A percentile compares a stretch with the other conserved stretches of the same genome.
These are phyloP conservation scores for Aspergillus funiculosus DNA, from an alignment of 495 filamentous ascomycete genomes.

Conservation along the genomic window DNA sequence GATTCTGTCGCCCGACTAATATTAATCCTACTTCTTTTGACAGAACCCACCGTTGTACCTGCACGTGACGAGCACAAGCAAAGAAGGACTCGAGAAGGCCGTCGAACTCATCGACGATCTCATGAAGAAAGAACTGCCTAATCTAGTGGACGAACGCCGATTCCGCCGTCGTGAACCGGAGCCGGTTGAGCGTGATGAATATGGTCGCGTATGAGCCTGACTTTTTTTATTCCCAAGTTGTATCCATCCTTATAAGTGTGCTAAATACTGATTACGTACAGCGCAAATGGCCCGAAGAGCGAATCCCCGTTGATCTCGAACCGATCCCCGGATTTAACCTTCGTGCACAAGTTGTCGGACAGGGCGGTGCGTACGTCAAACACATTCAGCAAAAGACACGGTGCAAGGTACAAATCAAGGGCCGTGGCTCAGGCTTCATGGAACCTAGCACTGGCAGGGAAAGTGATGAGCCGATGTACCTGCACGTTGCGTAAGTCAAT, in stretches of 20 bases:
- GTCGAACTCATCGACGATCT: slow-evolving; percentile 81
- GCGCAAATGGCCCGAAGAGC: slow-evolving; percentile 99
- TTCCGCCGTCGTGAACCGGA: slow-evolving; percentile 87
- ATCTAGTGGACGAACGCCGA: slow-evolving; percentile 89
- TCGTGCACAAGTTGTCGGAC: slow-evolving; percentile 89
- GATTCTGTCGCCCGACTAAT: neutral
- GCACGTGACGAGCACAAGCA: slow-evolving; percentile 88
- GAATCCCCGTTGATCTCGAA: slow-evolving; percentile 83
- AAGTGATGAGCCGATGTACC: slow-evolving; percentile 91
- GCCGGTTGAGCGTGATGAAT: slow-evolving; percentile 88
- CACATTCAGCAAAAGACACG: slow-evolving; percentile 92
- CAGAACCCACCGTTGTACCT: slow-evolving; percentile 93
- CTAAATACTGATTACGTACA: slow-evolving; percentile 43
- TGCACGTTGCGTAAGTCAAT: slow-evolving; percentile 81
- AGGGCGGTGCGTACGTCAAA: slow-evolving; percentile 90
- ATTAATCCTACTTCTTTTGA: neutral
- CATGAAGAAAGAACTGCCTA: slow-evolving; percentile 94
- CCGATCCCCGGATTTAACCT: slow-evolving; percentile 94
- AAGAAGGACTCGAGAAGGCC: slow-evolving; percentile 85
- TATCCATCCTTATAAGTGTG: too few relatives aligned
- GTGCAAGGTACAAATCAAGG: slow-evolving; percentile 96
- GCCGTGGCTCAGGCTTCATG: slow-evolving; percentile 90
- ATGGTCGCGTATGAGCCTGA: slow-evolving; percentile 77
- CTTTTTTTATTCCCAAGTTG: neutral
- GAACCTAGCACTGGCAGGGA: slow-evolving; percentile 77